Evolutionary conservation across 2,329 filamentous ascomycete species (phyloP), one percentile per base, ranked within the genome.

Genomic region (Thyridium curvatum): DNA sequence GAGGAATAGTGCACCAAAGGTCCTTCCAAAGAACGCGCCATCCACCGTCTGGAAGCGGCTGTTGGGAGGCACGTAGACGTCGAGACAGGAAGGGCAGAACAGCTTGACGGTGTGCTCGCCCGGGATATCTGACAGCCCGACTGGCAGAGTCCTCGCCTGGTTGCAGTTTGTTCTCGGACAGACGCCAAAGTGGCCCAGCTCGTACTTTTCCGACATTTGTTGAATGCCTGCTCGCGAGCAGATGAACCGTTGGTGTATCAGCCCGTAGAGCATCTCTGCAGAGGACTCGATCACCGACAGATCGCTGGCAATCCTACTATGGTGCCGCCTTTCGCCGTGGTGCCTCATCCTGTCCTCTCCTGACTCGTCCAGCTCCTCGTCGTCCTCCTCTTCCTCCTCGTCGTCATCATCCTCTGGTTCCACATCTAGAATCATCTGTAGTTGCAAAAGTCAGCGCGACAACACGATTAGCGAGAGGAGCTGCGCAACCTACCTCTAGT

Each of bases 151-250:
- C 54, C 91, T 84, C 47, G 88, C 86, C 43, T 86, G 84, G 53
- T 89, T 85, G 72, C 93, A 98, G 64, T 91, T 82, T 42, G 91
- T 94, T 43, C 93, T 80, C n/a, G 93, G 93, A 61, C 93, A 98
- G 51, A 84, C 82, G 38, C 93, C 93, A 58, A 98, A 98, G 67
- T 98, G 91, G 45, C 90, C 86, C 35, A 94, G 75, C 63, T 97
- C 91, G 69, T 97, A 98, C 64, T 98, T 98, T 64, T 98, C 93
- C 46, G 90, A 88, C 93, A 98, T 98, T 61, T 96, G 90, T 65
- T 97, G 91, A 54, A 98, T 97, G 38, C 93, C 93, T 3, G 87
- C 88, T 42, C 93, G 79, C 17, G 90, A 96, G 55, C 90, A 97
- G 66, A 98, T 97, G 65, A 96, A 98, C 41, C 93, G 85, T 63